Evolutionary conservation across 306 rosid species (phyloP).

Genomic region (Mimosa pudica): DNA sequence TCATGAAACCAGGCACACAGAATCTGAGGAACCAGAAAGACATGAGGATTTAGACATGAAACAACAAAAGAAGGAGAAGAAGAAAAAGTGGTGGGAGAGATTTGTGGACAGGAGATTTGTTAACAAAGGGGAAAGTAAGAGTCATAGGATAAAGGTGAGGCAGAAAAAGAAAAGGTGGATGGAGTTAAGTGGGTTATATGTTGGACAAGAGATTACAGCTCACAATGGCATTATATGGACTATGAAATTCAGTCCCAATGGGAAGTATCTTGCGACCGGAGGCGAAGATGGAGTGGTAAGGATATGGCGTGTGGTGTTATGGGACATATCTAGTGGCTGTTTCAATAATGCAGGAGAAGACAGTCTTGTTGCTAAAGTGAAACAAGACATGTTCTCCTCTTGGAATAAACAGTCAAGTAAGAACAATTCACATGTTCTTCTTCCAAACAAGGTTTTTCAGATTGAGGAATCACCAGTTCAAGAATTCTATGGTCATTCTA

Average conservation of each 20-base stretch:
- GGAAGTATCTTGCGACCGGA: conserved; percentile 80
- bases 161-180: conserved; percentile 60
- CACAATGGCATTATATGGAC: conserved; percentile 82
- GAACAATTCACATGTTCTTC: conserved; percentile 52
- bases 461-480: conserved; percentile 73
- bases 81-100: conserved; percentile 62
- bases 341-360: conserved; percentile 39
- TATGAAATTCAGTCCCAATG: conserved; percentile 89
- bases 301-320: conserved; percentile 58
- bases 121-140: conserved; percentile 7
- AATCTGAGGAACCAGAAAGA: conserved; percentile 42
- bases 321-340: conserved; percentile 46
- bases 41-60: conserved; percentile 24
- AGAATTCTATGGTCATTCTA: conserved; percentile 70
- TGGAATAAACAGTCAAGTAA: conserved; percentile 44
- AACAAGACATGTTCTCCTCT: conserved; percentile 47
- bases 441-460: conserved; percentile 70
- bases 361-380: conserved; percentile 35
- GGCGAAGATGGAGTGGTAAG: conserved; percentile 93
- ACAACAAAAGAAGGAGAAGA: conserved; percentile 46
- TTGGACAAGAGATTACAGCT: conserved; percentile 75
- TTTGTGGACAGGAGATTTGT: conserved; percentile 40
- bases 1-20: conserved; percentile 29
- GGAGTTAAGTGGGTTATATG: conserved; percentile 67
- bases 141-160: conserved; percentile 46